Evolutionary conservation across 768 basidiomycete species (phyloP).

Genomic region (Exidia glandulosa): DNA sequence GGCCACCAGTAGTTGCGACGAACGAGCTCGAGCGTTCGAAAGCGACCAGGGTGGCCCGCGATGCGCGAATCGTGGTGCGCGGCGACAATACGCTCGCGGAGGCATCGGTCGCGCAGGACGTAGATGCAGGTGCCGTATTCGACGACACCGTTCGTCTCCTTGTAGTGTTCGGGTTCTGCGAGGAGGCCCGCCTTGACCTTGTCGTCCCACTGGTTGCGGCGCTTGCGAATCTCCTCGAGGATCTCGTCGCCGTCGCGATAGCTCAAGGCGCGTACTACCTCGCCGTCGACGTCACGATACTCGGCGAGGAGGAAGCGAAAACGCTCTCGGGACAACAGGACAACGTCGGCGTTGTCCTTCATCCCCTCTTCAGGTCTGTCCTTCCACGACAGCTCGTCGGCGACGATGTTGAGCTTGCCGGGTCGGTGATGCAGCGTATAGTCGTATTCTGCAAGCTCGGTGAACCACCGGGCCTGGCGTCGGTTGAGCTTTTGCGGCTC

Average conservation of each 20-base stretch:
- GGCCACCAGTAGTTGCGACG: neutral
- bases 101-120: no score
- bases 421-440: slow-evolving; percentile 8
- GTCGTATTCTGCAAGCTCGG: slow-evolving; percentile 4
- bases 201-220: no score
- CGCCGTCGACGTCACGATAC: neutral
- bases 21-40: neutral
- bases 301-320: no score
- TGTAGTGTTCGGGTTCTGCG: no score
- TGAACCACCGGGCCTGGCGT: slow-evolving; percentile 19
- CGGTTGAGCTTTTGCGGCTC: slow-evolving; percentile 9
- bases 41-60: neutral
- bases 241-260: no score
- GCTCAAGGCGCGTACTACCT: neutral
- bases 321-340: neutral
- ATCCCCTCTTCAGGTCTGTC: slow-evolving; percentile 1
- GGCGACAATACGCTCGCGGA: no score
- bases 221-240: no score
- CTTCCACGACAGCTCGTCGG: slow-evolving; percentile 2
- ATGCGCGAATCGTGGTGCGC: neutral
- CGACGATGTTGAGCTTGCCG: slow-evolving; percentile 1
- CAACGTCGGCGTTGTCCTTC: neutral
- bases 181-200: no score
- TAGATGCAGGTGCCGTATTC: no score
- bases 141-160: no score